These are phyloP conservation scores for Rhodotorula sp. DNA, from an alignment of 1,284 basidiomycete genomes.

Conservation along the genomic window DNA sequence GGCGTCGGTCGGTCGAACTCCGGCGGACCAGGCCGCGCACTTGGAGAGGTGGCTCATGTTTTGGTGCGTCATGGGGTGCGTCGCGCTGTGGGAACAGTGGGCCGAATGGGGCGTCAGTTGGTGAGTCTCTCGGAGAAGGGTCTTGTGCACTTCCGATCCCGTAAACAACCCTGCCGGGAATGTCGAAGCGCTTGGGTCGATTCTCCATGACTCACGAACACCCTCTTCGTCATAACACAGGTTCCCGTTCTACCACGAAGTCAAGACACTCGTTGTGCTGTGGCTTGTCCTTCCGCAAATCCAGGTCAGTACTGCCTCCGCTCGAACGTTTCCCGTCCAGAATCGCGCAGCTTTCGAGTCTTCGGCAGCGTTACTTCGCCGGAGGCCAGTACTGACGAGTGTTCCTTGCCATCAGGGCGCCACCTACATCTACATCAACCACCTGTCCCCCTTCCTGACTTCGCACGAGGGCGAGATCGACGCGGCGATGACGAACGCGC, in stretches of 20 bases:
- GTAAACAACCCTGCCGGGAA: no score
- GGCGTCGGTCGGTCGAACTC: not conserved
- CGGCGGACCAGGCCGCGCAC: slow-evolving; percentile 54
- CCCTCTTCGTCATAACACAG: slow-evolving; percentile 53
- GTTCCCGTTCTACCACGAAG: slow-evolving; percentile 81
- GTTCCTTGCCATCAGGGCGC: slow-evolving; percentile 58
- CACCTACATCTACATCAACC: slow-evolving; percentile 70
- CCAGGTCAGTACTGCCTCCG: slow-evolving; percentile 39
- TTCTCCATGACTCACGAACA: no score
- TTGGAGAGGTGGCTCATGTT: slow-evolving; percentile 87
- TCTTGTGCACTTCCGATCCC: no score
- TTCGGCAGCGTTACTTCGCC: not conserved
- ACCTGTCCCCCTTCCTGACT: slow-evolving; percentile 75
- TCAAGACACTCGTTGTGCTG: slow-evolving; percentile 80
- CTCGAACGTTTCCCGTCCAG: not conserved
- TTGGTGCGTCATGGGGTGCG: slow-evolving; percentile 78
- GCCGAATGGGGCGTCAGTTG: slow-evolving; percentile 81
- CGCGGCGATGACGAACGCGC: slow-evolving; percentile 46
- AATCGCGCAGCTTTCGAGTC: not conserved
- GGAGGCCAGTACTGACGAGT: not conserved
- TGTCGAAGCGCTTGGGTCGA: no score
- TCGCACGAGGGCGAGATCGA: slow-evolving; percentile 78
- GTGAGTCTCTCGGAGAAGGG: slow-evolving; percentile 52
- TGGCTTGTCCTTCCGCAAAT: slow-evolving; percentile 90
- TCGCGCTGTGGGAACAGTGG: slow-evolving; percentile 69